Base-by-base conservation (phyloP, 768 basidiomycete species). In the Phaeotremella fagi region DNA sequence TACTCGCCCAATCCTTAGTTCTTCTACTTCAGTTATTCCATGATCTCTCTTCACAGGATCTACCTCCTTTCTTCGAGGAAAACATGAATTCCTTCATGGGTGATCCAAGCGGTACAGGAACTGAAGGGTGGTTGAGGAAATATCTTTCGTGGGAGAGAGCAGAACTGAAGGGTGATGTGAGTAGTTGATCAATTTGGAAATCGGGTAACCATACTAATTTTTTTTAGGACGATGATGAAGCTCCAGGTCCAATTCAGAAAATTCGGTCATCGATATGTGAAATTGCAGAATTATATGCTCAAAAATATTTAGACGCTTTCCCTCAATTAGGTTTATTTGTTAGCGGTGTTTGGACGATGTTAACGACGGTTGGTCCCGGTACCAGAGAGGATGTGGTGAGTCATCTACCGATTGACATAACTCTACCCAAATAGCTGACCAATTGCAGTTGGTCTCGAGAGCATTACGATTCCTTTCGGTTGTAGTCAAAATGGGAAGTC, bases 11-110 rank as follows among this genome's bases (percentile, higher is more conserved):
- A 58, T 80, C 82, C 0, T 84, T 88, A 80, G 81, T 85, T 18
- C 78, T 90, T 5, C 79, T 95, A 15, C 79, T 87, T 16, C 87
- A 92, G 29, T 82, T 98, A 23, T 98, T 86, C 77, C 86, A 91
- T 66, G 95, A 98, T 74, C 82, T 99, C 59, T 90, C 87, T 1
- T 88, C 87, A 61, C 94, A 98, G 60, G 95, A 99, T 75, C 79
- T 98, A 16, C 95, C 92, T 3, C 90, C 90, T 14, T 86, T 84
- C 60, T 85, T 99, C 63, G 95, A 99, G 71, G 95, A 98, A 66
- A 78, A 83, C 24, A 83, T 91, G 54, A 77, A 80, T 18, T 82
- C 86, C 55, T 95, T 94, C 72, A 95, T 97, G 73, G 84, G 80
- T 3, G 60, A 60, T 23, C 52, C 52, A 1, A 51, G 36, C 12